phyloP scores from a whole-genome alignment of 2,329 filamentous ascomycete genomes.

The Juglanconis oblonga region DNA sequence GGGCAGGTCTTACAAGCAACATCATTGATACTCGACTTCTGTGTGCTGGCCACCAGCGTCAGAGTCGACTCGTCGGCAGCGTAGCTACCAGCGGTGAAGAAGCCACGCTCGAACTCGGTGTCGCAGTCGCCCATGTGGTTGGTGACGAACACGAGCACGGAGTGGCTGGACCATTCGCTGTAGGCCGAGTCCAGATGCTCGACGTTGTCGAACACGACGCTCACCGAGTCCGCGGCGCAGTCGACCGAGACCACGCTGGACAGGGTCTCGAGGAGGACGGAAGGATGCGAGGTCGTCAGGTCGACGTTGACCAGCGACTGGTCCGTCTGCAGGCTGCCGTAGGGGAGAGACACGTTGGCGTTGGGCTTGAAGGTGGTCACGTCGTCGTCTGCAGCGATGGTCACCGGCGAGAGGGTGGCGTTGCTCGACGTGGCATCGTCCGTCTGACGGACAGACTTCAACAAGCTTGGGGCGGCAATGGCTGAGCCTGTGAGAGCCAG shows the following conservation, averaged over 20 bases:
- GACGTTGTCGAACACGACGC: constrained; percentile 7
- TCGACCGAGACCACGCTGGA: constrained; percentile 4
- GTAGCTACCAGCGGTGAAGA: constrained; percentile 11
- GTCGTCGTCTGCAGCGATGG: neutral
- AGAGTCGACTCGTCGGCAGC: neutral
- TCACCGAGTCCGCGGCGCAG: constrained; percentile 11
- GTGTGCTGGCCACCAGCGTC: constrained; percentile 4
- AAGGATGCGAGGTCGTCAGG: constrained; percentile 2
- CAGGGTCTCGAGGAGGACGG: constrained; percentile 12
- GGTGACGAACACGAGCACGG: constrained; percentile 6
- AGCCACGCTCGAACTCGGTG: constrained; percentile 13
- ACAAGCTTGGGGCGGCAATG: neutral
- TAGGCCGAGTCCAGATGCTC: constrained; percentile 10
- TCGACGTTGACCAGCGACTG: constrained; percentile 10
- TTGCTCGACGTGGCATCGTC: constrained; percentile 2
- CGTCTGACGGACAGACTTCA: constrained; percentile 2
- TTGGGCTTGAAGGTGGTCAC: neutral
- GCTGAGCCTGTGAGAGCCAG: constrained; percentile 1
- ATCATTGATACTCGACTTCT: constrained; percentile 4
- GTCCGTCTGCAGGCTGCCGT: neutral
- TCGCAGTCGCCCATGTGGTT: constrained; percentile 18
- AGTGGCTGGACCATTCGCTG: constrained; percentile 9
- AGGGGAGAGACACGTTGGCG: constrained; percentile 9
- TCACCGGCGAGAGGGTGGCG: constrained; percentile 8
- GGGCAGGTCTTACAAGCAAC: constrained; percentile 1